Conservation (phyloP, 441 rosid species). For the Populus hybrid region DNA sequence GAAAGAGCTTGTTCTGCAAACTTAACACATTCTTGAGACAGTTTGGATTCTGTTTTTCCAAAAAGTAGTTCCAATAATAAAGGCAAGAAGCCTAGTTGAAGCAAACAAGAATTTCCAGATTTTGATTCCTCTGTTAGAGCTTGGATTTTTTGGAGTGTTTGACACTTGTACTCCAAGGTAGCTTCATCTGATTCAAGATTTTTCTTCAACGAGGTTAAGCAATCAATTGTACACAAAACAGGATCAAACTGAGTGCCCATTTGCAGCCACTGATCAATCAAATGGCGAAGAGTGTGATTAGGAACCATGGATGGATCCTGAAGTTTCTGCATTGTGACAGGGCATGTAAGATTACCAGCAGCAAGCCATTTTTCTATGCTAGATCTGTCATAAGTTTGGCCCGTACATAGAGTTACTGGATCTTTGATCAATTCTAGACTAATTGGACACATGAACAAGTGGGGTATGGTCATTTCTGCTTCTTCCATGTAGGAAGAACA, state of each 20-base stretch:
- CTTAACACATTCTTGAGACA: conserved; percentile 23
- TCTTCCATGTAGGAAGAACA: conserved; percentile 27
- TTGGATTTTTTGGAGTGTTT: conserved; percentile 22
- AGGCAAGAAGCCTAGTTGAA: conserved; percentile 34
- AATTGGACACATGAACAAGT: conserved; percentile 61
- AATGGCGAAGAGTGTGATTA: conserved; percentile 52
- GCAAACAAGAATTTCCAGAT: conserved; percentile 20
- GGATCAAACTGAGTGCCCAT: conserved; percentile 25
- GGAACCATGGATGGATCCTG: conserved; percentile 50
- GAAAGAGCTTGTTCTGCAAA: conserved; percentile 33
- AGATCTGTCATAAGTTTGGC: conserved; percentile 63
- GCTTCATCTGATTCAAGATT: conserved; percentile 32
- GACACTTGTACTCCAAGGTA: conserved; percentile 28
- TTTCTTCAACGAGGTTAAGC: conserved; percentile 31
- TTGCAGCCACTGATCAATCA: conserved; percentile 51
- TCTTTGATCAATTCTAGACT: conserved; percentile 55
- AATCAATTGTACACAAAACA: conserved; percentile 4
- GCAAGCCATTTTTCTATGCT: conserved; percentile 61
- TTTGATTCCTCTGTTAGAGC: conserved; percentile 27
- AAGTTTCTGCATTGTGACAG: conserved; percentile 65
- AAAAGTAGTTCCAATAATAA: conserved; percentile 19
- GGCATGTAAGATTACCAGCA: conserved; percentile 57
- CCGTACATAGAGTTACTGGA: conserved; percentile 69
- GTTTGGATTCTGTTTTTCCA: conserved; percentile 17
- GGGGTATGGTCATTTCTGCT: conserved; percentile 39